These are phyloP conservation scores for Drechslerella coelobrocha DNA, from an alignment of 2,329 filamentous ascomycete species.

Conservation along the genomic window DNA sequence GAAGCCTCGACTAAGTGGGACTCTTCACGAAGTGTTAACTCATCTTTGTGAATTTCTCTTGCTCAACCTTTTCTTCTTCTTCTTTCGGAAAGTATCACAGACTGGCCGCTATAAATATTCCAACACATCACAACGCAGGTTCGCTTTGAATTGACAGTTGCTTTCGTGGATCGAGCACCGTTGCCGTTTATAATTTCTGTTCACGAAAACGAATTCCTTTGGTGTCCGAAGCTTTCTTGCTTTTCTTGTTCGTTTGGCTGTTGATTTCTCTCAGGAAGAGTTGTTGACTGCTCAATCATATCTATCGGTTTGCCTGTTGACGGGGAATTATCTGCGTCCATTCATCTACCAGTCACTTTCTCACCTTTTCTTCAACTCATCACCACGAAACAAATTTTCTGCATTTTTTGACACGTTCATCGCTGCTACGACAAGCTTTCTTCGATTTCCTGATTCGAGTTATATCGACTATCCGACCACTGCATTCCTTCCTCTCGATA, in stretches of 20 bases:
- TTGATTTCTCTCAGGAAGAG: conserved; percentile 50
- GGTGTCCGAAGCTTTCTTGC: conserved; percentile 2
- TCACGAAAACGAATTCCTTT: conserved; percentile 46
- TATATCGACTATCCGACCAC: conserved; percentile 15
- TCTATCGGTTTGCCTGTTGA: conserved; percentile 25
- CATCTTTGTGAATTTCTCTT: conserved; percentile 34
- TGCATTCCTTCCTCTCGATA: conserved; percentile 1
- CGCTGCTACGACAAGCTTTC: conserved; percentile 21
- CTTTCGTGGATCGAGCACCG: conserved; percentile 30
- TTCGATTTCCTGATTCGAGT: conserved; percentile 19
- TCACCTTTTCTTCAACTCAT: conserved; percentile 5
- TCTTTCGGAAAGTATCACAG: conserved; percentile 45
- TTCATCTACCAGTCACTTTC: no score
- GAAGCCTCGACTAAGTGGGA: conserved; percentile 3
- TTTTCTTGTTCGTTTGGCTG: conserved; percentile 27
- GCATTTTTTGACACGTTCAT: conserved; percentile 7
- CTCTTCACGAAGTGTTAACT: conserved; percentile 46
- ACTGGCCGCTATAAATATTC: conserved; percentile 10
- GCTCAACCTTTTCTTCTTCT: conserved; percentile 14
- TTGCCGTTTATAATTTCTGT: conserved; percentile 11
- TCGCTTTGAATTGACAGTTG: conserved; percentile 31
- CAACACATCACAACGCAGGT: conserved; percentile 34
- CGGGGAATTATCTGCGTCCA: conserved; percentile 2
- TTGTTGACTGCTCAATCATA: conserved; percentile 26
- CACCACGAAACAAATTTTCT: conserved; percentile 35